A percentile compares a stretch with the other conserved stretches of the same genome.
Evolutionary conservation across 345 rosid genomes (phyloP).

Genomic region (Syzygium jambos): DNA sequence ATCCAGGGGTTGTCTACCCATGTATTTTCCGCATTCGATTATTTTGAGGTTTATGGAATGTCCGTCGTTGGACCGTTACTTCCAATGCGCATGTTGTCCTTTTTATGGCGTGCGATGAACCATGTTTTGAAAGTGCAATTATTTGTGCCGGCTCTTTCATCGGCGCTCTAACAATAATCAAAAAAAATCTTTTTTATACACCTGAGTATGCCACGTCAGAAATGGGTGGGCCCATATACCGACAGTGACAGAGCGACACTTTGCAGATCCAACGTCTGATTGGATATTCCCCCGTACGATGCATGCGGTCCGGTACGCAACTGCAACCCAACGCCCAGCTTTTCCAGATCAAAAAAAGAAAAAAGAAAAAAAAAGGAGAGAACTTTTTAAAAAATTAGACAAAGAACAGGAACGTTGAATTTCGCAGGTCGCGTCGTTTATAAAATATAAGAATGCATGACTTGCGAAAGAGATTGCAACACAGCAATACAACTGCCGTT

Average conservation of each 20-base stretch:
- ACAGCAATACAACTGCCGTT: not conserved
- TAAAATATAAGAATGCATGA: not conserved
- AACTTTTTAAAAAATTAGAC: not conserved
- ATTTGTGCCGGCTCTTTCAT: too few species aligned
- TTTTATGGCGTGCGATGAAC: not conserved
- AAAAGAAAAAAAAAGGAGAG: not conserved
- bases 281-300: not conserved
- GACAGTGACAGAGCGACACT: not conserved
- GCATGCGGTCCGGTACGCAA: not conserved
- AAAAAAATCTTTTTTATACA: too few species aligned
- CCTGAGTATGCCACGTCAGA: not conserved
- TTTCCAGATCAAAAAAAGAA: not conserved
- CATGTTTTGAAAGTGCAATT: too few species aligned
- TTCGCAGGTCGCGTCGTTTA: not conserved
- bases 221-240: not conserved
- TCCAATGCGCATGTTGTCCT: not conserved
- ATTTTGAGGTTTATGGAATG: not conserved
- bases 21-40: not conserved
- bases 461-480: not conserved
- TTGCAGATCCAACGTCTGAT: not conserved
- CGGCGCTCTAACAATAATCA: too few species aligned
- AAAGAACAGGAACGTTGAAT: not conserved
- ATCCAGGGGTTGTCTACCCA: too few species aligned
- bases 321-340: not conserved
- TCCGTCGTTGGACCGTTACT: not conserved